Base-by-base conservation (phyloP, 495 filamentous ascomycete genomes). In the Neurospora pannonica region DNA sequence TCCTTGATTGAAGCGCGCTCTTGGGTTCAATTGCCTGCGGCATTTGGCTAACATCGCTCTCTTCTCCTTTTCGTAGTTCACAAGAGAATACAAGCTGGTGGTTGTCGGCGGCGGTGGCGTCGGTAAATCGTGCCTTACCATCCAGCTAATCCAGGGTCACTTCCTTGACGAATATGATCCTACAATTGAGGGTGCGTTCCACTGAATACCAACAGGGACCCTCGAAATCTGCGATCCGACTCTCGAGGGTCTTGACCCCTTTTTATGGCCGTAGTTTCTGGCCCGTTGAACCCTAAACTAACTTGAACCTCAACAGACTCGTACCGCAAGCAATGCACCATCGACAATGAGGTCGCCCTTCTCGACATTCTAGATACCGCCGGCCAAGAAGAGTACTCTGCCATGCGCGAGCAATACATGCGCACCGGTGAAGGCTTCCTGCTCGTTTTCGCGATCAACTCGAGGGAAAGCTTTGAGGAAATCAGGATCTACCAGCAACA, bases 391-490 rank as follows among this genome's bases (percentile, higher is more conserved):
- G 96, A 99, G 85, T 99, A 99, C 86, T 97, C 95, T 43, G 96
- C 96, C 71, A 99, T 99, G 96, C 90, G 96, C 76, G 96, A 99
- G 86, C 96, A 99, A 86, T 99, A 99, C 88, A 99, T 99, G 96
- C 92, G 96, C 78, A 99, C 97, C 42, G 96, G 96, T 80, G 96
- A 99, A 85, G 96, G 96, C 60, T 99, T 99, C 85, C 88, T 99
- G 76, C 89, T 99, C 28, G 94, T 99, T 77, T 99, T 98, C 87
- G 98, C 93, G 71, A 99, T 99, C 85, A 98, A 93, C 17, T 98
- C 95, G 80, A 89, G 95, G 77, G 94, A 97, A 83, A 96, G 93
- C 76, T 98, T 98, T 81, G 95, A 98, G 82, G 97, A 99, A 85
- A 98, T 99, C 81, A 90, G 93, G 83, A 97, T 94, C 42, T 98